A percentile compares a stretch with the other conserved stretches of the same genome.
phyloP scores from a whole-genome alignment of 2,329 filamentous ascomycete species.

The Emergomyces africanus region DNA sequence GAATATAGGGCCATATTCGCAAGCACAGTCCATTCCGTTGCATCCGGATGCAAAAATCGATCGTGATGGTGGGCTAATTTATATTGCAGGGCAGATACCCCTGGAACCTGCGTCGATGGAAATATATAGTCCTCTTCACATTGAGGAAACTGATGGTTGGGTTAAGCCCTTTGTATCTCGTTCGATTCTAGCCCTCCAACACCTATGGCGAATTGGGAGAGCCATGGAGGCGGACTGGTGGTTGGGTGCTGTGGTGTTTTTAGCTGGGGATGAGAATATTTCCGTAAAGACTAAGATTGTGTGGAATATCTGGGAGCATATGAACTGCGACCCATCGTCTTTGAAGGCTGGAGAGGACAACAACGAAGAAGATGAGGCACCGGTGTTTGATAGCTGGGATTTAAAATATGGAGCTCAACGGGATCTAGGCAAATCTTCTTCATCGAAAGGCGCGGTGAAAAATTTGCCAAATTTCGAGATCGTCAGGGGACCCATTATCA shows the following conservation, averaged over 20 bases:
- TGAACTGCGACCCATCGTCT: slow-evolving; percentile 17
- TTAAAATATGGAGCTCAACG: slow-evolving; percentile 44
- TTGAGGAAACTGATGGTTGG: slow-evolving; percentile 6
- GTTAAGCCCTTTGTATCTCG: slow-evolving; percentile 41
- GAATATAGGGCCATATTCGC: slow-evolving; percentile 94
- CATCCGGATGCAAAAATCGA: slow-evolving; percentile 16
- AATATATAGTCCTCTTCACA: slow-evolving; percentile 18
- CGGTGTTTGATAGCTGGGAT: slow-evolving; percentile 40
- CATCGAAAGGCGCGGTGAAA: slow-evolving; percentile 11
- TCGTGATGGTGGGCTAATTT: slow-evolving; percentile 33
- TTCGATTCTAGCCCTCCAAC: slow-evolving; percentile 65
- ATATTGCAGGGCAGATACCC: slow-evolving; percentile 83
- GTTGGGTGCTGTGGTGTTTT: slow-evolving; percentile 62
- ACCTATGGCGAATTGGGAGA: slow-evolving; percentile 70
- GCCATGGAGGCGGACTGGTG: slow-evolving; percentile 63
- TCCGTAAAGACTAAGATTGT: slow-evolving; percentile 25
- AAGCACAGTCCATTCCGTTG: slow-evolving; percentile 54
- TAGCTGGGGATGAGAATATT: slow-evolving; percentile 37
- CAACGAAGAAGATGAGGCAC: slow-evolving; percentile 27
- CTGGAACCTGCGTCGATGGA: slow-evolving; percentile 70
- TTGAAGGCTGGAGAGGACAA: neutral
- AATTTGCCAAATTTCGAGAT: slow-evolving; percentile 18
- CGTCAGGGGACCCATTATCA: slow-evolving; percentile 13
- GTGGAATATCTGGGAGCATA: slow-evolving; percentile 34
- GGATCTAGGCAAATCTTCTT: slow-evolving; percentile 19